Conservation (phyloP, 2,329 filamentous ascomycete genomes). For the Aspergillus jensenii region DNA sequence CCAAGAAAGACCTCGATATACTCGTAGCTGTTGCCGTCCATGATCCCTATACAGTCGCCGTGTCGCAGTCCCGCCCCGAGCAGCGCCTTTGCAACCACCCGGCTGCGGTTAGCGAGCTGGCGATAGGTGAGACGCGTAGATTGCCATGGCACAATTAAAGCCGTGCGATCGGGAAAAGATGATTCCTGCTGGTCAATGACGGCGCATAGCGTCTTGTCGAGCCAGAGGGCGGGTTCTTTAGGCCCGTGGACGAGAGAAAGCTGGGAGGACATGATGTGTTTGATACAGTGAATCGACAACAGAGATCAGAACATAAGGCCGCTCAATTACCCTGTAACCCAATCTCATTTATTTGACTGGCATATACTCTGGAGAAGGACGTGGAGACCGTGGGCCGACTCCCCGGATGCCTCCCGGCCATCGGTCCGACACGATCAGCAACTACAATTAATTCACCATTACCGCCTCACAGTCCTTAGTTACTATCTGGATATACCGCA, state of each 20-base stretch:
- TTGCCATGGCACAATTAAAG: constrained; percentile 24
- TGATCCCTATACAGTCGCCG: constrained; percentile 68
- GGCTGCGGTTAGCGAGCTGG: constrained; percentile 15
- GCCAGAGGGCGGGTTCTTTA: constrained; percentile 20
- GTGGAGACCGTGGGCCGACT: constrained; percentile 11
- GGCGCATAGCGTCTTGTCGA: constrained; percentile 15
- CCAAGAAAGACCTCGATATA: constrained; percentile 60
- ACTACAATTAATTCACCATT: background rate
- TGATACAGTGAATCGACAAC: background rate
- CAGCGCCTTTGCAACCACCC: constrained; percentile 45
- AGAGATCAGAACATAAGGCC: background rate
- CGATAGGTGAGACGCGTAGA: constrained; percentile 19
- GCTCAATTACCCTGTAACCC: background rate
- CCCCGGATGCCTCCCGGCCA: background rate
- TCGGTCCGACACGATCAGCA: constrained; percentile 6
- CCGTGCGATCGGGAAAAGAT: constrained; percentile 7
- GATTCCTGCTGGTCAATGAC: constrained; percentile 24
- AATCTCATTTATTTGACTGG: background rate
- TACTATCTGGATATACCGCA: background rate
- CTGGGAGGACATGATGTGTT: background rate
- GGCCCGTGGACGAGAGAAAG: constrained; percentile 21
- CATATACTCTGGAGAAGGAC: background rate
- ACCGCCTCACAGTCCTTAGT: background rate
- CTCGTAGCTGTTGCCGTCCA: constrained; percentile 59
- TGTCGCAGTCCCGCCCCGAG: constrained; percentile 63